phyloP scores from a whole-genome alignment of 2,329 filamentous ascomycete species.

The Colletotrichum cordylinicola region DNA sequence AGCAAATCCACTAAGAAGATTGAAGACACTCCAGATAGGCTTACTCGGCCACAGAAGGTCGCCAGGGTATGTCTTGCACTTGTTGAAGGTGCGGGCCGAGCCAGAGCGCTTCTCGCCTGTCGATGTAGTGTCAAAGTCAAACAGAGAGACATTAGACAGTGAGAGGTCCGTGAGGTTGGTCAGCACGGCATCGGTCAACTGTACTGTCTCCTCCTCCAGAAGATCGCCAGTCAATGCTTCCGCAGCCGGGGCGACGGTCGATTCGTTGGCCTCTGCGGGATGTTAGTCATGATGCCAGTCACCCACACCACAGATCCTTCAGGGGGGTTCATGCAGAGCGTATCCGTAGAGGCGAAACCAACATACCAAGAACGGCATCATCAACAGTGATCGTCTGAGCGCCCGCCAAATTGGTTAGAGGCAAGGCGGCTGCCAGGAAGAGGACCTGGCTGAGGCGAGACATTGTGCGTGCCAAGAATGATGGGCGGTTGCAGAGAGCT shows the following conservation, averaged over 20 bases:
- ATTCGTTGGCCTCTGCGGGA: not conserved
- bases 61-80: conserved; percentile 37
- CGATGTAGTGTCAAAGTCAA: conserved; percentile 23
- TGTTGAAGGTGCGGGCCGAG: conserved; percentile 27
- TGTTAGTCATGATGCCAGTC: not conserved
- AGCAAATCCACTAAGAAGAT: conserved; percentile 35
- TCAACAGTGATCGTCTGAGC: conserved; percentile 10
- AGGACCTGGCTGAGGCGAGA: conserved; percentile 1
- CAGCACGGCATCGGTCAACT: conserved; percentile 35
- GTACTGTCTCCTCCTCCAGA: not conserved
- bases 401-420: not conserved
- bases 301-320: not conserved
- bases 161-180: conserved; percentile 33
- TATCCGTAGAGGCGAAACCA: not conserved
- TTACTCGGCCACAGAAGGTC: conserved; percentile 31
- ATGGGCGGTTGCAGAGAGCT: not conserved
- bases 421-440: not conserved
- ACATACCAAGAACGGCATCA: not conserved
- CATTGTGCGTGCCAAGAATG: not conserved
- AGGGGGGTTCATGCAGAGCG: not conserved
- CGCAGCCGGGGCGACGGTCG: not conserved
- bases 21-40: conserved; percentile 35
- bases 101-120: not conserved
- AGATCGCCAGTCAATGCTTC: not conserved
- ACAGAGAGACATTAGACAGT: conserved; percentile 34